A percentile compares a stretch with the other conserved stretches of the same genome.
These are phyloP conservation scores for Beauveria medogensis DNA, from an alignment of 2,329 filamentous ascomycete species.

Conservation along the genomic window DNA sequence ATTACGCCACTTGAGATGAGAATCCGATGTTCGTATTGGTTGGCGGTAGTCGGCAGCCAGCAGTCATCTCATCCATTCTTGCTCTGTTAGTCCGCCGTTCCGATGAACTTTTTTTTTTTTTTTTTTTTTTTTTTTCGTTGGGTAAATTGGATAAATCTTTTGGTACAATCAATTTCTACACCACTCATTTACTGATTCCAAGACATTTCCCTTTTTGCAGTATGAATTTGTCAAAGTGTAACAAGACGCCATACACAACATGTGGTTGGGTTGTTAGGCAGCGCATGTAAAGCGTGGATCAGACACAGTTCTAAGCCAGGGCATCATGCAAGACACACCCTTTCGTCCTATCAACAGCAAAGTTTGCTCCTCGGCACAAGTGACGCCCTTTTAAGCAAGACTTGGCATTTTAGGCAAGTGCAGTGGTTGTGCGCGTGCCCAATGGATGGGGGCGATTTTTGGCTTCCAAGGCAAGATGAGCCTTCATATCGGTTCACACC, in stretches of 20 bases:
- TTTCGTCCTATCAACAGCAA: not conserved
- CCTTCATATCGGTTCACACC: constrained; percentile 10
- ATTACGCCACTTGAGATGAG: not conserved
- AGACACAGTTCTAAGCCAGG: not conserved
- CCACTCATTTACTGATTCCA: too few species aligned
- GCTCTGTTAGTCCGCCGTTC: not conserved
- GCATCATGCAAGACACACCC: not conserved
- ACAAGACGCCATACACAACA: not conserved
- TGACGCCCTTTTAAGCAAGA: not conserved
- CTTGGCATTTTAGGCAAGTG: constrained; percentile 2
- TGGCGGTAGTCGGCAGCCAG: not conserved
- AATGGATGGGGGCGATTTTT: not conserved
- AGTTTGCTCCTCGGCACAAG: not conserved
- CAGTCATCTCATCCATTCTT: not conserved
- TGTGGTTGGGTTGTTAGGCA: not conserved
- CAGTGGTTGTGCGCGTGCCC: not conserved
- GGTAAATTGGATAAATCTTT: not conserved
- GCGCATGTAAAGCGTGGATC: constrained; percentile 2
- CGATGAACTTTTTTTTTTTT: too few species aligned
- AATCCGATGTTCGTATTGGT: not conserved
- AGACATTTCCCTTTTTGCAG: not conserved
- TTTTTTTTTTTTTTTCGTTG: too few species aligned
- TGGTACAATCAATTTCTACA: not conserved
- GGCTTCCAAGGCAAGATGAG: not conserved
- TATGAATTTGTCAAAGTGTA: not conserved